Evolutionary conservation across 23 red algal genomes (phyloP).

Genomic region (Gracilaria gracilis): DNA sequence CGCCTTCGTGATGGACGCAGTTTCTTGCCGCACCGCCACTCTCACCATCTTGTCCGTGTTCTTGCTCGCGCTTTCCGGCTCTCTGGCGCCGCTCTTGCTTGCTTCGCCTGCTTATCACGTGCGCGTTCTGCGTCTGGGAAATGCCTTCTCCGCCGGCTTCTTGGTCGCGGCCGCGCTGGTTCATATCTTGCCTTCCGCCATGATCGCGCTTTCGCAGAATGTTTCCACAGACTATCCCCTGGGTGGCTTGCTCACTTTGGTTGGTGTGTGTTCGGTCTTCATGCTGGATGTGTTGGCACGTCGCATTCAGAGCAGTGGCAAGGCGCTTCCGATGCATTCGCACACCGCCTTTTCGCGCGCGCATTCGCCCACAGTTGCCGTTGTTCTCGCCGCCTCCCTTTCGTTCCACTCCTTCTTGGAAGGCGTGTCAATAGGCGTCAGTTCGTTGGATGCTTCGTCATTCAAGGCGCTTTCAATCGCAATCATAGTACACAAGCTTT

Average conservation of each 20-base stretch:
- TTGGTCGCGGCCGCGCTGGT: conserved; percentile 28
- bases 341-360: background rate
- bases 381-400: conserved; percentile 11
- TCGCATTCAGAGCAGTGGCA: background rate
- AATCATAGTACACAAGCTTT: conserved; percentile 38
- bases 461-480: conserved; percentile 26
- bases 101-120: background rate
- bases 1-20: conserved; percentile 10
- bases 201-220: background rate
- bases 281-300: conserved; percentile 18
- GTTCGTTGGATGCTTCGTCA: background rate
- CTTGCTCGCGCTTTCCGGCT: background rate
- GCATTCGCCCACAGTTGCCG: conserved; percentile 24
- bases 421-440: conserved; percentile 26
- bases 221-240: background rate
- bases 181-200: conserved; percentile 8
- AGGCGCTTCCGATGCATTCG: background rate
- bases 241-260: background rate
- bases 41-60: conserved; percentile 1
- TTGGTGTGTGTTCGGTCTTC: background rate
- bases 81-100: background rate
- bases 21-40: background rate
- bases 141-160: conserved; percentile 41
- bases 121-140: conserved; percentile 5
- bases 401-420: conserved; percentile 44